Evolutionary conservation across 495 filamentous ascomycete genomes (phyloP).

Genomic region (Neurospora sp.): DNA sequence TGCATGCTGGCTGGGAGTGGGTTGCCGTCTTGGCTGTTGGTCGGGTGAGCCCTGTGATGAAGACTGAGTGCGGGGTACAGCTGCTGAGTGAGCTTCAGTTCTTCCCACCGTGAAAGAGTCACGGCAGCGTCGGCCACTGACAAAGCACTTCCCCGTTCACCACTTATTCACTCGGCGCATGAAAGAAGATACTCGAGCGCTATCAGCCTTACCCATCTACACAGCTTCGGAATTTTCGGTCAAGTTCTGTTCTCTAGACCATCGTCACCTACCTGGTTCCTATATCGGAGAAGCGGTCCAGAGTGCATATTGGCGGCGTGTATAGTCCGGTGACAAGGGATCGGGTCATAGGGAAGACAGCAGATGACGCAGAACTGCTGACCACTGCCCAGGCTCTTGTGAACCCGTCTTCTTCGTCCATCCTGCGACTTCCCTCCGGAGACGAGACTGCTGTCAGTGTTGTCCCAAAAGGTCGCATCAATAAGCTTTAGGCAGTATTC

Average conservation of each 20-base stretch:
- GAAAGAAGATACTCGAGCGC: not conserved
- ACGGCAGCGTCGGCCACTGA: not conserved
- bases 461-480: not conserved
- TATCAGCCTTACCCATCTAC: not conserved
- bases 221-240: not conserved
- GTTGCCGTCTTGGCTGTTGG: not conserved
- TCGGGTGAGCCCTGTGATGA: not conserved
- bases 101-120: not conserved
- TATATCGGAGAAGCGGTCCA: not conserved
- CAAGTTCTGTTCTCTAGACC: not conserved
- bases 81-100: not conserved
- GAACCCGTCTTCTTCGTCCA: not conserved
- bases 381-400: not conserved
- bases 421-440: not conserved
- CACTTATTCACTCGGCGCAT: not conserved
- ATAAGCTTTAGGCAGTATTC: not conserved
- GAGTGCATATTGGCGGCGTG: not conserved
- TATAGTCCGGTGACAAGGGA: constrained; percentile 5
- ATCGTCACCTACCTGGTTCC: not conserved
- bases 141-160: not conserved
- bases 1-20: not conserved
- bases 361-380: constrained; percentile 6
- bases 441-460: not conserved
- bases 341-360: constrained; percentile 1
- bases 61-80: not conserved